Conservation (phyloP, 345 rosid genomes). For the Aurinia saxatilis region DNA sequence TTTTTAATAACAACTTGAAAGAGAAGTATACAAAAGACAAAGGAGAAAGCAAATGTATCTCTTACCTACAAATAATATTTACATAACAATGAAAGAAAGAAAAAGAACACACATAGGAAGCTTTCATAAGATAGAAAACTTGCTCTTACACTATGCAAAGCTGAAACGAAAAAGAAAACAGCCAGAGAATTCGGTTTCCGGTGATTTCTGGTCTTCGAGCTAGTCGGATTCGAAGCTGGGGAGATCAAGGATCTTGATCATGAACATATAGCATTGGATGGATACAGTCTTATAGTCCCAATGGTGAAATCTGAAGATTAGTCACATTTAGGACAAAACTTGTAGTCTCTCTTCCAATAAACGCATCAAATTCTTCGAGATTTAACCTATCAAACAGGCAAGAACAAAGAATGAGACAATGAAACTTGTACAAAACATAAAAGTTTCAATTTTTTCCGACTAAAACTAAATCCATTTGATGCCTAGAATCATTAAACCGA, state of each 20-base stretch:
- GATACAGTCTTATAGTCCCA: background rate
- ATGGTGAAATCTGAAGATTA: background rate
- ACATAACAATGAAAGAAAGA: conserved; percentile 11
- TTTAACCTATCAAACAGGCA: conserved; percentile 21
- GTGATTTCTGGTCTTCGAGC: background rate
- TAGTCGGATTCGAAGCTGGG: background rate
- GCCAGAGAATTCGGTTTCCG: conserved; percentile 13
- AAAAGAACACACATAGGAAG: background rate
- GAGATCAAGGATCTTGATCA: conserved; percentile 12
- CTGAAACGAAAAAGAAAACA: conserved; percentile 10
- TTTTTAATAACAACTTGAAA: conserved; percentile 3
- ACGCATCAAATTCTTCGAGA: no score
- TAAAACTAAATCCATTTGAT: background rate
- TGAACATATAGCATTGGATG: background rate
- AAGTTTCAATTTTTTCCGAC: background rate
- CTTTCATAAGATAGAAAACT: conserved; percentile 2
- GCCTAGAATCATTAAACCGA: background rate
- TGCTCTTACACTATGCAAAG: conserved; percentile 18
- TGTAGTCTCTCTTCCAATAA: conserved; percentile 1
- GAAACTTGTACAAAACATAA: background rate
- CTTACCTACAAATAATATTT: conserved; percentile 21
- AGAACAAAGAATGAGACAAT: background rate
- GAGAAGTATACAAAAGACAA: background rate
- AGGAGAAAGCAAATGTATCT: conserved; percentile 9
- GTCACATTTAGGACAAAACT: conserved; percentile 6